phyloP scores from a whole-genome alignment of 1,139 yeast species.

The Taphrina deformans region DNA sequence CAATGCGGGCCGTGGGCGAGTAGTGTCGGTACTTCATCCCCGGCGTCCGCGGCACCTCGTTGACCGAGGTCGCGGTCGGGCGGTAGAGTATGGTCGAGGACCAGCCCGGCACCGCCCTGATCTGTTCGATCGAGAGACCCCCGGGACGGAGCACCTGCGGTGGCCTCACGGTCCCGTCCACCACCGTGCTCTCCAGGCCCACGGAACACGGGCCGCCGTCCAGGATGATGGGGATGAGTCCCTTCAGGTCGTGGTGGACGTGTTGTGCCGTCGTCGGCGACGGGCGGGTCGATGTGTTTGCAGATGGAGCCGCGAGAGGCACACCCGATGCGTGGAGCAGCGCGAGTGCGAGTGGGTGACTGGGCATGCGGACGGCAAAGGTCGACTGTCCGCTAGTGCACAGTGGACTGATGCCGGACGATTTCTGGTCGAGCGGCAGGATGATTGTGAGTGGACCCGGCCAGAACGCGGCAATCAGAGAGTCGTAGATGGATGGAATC shows the following conservation, averaged over 20 bases:
- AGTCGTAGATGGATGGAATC: conserved; percentile 65
- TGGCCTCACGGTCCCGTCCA: conserved; percentile 81
- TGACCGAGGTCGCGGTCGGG: conserved; percentile 39
- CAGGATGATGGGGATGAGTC: conserved; percentile 76
- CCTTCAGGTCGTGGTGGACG: conserved; percentile 74
- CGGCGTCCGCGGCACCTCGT: conserved; percentile 83
- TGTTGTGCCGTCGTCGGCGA: conserved; percentile 88
- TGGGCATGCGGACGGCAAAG: conserved; percentile 87
- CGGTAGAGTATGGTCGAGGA: conserved; percentile 60
- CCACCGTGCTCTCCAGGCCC: conserved; percentile 91
- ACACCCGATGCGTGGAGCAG: conserved; percentile 79
- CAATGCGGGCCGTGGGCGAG: conserved; percentile 83
- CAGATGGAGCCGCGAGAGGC: conserved; percentile 96
- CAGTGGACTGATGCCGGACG: conserved; percentile 54
- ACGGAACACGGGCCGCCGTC: conserved; percentile 92
- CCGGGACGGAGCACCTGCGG: conserved; percentile 93
- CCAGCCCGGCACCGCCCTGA: conserved; percentile 61
- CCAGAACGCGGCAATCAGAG: conserved; percentile 72
- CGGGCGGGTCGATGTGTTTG: conserved; percentile 93
- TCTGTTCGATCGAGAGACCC: conserved; percentile 79
- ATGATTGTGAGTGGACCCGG: conserved; percentile 94
- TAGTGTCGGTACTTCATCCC: conserved; percentile 98
- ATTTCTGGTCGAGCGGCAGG: conserved; percentile 52
- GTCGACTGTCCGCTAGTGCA: conserved; percentile 89
- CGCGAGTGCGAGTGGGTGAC: conserved; percentile 86